Percentiles rank a stretch among this genome's conserved stretches.
Conservation (phyloP, 805 yeast genomes). For the Myxozyma lipomycoides region DNA sequence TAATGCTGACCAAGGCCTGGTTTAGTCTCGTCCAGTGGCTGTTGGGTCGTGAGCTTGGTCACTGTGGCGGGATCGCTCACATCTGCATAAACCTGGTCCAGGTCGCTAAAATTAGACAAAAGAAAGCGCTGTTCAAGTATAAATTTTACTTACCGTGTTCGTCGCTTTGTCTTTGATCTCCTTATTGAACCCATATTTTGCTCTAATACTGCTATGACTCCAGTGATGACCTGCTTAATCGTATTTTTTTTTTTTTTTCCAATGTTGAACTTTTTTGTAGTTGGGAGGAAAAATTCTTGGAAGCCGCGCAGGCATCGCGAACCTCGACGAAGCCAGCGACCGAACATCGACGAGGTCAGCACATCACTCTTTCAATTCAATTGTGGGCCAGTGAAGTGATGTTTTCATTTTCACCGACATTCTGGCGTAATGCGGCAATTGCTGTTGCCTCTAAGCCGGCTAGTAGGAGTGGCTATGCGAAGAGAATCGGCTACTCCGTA, state of each 20-base stretch:
- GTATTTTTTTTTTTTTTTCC: neutral
- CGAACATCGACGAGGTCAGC: too few species aligned
- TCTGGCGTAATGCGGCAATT: neutral
- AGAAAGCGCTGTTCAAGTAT: neutral
- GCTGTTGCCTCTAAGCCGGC: neutral
- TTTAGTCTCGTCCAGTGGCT: slow-evolving; percentile 44
- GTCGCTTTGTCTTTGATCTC: slow-evolving; percentile 28
- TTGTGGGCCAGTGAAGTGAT: neutral
- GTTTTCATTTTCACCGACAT: neutral
- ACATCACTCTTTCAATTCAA: too few species aligned
- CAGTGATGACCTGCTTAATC: too few species aligned
- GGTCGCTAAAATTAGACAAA: slow-evolving; percentile 55
- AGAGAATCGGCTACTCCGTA: neutral
- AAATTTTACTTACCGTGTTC: slow-evolving; percentile 26
- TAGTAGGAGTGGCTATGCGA: too few species aligned
- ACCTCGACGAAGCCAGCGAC: too few species aligned
- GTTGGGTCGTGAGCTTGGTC: slow-evolving; percentile 57
- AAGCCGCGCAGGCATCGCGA: neutral
- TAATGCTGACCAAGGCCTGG: slow-evolving; percentile 95
- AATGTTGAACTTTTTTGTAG: neutral
- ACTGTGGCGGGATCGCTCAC: slow-evolving; percentile 62
- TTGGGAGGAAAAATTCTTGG: neutral
- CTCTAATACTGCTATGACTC: too few species aligned
- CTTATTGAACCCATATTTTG: slow-evolving; percentile 28
- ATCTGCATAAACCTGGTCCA: slow-evolving; percentile 77